Base-by-base conservation (phyloP, 768 basidiomycete genomes). In the Chalciporus pseudorubinellus region DNA sequence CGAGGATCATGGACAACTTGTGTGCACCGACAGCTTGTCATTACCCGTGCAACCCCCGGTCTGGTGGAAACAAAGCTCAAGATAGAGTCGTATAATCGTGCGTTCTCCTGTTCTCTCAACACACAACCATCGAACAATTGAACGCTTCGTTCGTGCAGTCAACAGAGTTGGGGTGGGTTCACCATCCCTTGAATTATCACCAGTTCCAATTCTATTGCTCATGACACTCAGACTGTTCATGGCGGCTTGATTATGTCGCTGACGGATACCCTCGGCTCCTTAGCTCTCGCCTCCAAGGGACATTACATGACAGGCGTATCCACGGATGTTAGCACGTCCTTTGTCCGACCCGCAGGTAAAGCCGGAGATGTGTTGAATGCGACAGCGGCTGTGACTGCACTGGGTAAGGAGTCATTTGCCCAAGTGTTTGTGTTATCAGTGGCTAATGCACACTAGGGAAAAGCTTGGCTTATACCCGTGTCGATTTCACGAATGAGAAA, bases 301-400 rank as follows among this genome's bases (percentile, higher is more conserved):
- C 84, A 90, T 9, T 93, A 73, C 61, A 90, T 91, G 89, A 92
- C 91, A 0, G 89, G 91, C 14, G 89, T 92, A 10, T 90, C 88
- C 3, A 89, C 89, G 3, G 90, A 92, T 63, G 82, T 93, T 56
- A 84, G 72, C 20, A 79, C 89, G 0, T 87, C 87, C 1, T 92
- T 92, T 55, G 80, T 92, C 51, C 82, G 83, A 29, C 88, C 87
- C 18, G 86, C 79, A 6, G 91, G 91, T n/a, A 77, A 73, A 48
- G 71, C 74, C 0, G 91, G 89, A 11, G 88, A 92, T 53, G 69
- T 77, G 12, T 65, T 93, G 13, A 76, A 79, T 48, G 81, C 81
- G 3, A 87, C 77, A 58, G 87, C 85, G 0, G 74, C 76, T 2
- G 63, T 92, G 28, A 87, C 82, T 43, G 82, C 79, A n/a, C 76